These are phyloP conservation scores for Gossypium anomalum DNA, from an alignment of 345 rosid species.

Conservation along the genomic window DNA sequence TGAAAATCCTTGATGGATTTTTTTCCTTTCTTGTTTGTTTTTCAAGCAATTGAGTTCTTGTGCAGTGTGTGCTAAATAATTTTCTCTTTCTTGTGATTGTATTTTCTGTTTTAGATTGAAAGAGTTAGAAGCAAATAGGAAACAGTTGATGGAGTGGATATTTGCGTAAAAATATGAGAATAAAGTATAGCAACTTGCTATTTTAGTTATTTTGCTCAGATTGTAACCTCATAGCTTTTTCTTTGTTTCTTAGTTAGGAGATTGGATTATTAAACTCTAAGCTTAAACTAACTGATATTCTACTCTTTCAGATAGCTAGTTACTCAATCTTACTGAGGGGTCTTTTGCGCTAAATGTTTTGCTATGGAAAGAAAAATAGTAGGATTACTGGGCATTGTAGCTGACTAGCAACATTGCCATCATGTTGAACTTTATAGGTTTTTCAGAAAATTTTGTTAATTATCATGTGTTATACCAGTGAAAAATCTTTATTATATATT, in stretches of 20 bases:
- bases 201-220: conserved; percentile 1
- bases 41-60: not conserved
- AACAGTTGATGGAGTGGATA: not conserved
- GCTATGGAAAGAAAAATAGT: not conserved
- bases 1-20: not conserved
- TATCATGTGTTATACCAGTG: too few relatives aligned
- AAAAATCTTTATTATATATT: too few relatives aligned
- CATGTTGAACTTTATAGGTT: not conserved
- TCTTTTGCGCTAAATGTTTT: not conserved
- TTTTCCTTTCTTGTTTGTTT: not conserved
- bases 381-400: not conserved
- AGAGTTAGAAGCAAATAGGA: not conserved
- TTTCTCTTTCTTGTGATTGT: not conserved
- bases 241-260: not conserved
- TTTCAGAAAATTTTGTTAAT: not conserved
- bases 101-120: not conserved
- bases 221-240: not conserved
- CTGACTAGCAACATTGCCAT: not conserved
- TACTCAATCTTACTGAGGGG: not conserved
- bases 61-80: not conserved
- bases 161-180: not conserved
- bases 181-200: not conserved
- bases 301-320: not conserved
- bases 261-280: not conserved
- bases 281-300: not conserved